Evolutionary conservation across 2,329 filamentous ascomycete species (phyloP).

Genomic region (Cladosporium sp.): DNA sequence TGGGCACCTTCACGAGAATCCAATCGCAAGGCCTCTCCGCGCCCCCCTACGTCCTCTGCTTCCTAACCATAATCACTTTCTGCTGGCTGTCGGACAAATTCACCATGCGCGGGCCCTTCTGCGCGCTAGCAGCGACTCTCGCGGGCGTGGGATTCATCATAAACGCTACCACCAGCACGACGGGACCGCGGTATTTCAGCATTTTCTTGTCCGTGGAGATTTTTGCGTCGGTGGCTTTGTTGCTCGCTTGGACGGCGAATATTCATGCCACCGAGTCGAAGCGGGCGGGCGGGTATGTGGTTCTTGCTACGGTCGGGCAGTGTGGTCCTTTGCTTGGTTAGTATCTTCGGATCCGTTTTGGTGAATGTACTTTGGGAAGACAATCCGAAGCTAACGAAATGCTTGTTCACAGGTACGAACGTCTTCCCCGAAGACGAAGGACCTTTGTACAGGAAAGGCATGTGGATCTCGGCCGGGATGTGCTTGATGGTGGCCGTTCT

Average conservation of each 20-base stretch:
- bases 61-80: conserved; percentile 35
- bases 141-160: conserved; percentile 39
- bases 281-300: conserved; percentile 33
- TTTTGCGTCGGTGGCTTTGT: conserved; percentile 33
- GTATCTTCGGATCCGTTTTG: neutral
- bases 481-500: conserved; percentile 57
- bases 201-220: conserved; percentile 38
- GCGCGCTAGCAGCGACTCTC: conserved; percentile 32
- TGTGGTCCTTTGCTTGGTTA: conserved; percentile 13
- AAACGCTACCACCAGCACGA: conserved; percentile 32
- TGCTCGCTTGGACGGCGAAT: conserved; percentile 36
- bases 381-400: neutral
- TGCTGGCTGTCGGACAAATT: conserved; percentile 35
- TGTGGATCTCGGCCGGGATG: conserved; percentile 56
- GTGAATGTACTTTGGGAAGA: neutral
- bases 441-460: conserved; percentile 51
- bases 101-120: conserved; percentile 37
- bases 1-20: conserved; percentile 61
- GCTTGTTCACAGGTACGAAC: conserved; percentile 53
- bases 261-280: conserved; percentile 36
- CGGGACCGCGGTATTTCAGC: conserved; percentile 34
- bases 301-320: conserved; percentile 37
- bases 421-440: conserved; percentile 52
- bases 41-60: conserved; percentile 45
- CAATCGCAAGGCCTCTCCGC: conserved; percentile 68